phyloP scores from a whole-genome alignment of 2,329 filamentous ascomycete species.

The Zalaria obscura region DNA sequence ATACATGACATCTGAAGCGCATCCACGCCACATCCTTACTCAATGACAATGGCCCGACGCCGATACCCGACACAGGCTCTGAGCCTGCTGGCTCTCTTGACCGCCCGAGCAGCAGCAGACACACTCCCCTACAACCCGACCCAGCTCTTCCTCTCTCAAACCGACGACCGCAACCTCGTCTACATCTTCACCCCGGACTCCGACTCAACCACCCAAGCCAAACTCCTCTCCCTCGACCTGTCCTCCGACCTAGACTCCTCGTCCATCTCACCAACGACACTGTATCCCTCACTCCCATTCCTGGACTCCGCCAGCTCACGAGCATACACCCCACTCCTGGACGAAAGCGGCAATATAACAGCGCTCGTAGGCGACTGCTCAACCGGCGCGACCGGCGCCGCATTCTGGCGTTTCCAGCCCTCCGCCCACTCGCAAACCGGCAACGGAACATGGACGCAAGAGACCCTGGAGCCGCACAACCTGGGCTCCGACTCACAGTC shows the following conservation, averaged over 20 bases:
- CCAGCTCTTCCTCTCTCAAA: conserved; percentile 46
- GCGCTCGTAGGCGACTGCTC: conserved; percentile 65
- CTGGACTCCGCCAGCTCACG: conserved; percentile 33
- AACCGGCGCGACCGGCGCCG: conserved; percentile 31
- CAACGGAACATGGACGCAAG: conserved; percentile 42
- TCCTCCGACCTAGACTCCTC: conserved; percentile 40
- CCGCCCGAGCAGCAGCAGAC: conserved; percentile 8
- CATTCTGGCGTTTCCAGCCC: conserved; percentile 55
- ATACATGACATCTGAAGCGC: no score
- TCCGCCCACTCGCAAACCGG: conserved; percentile 25
- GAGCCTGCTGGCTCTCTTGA: conserved; percentile 2
- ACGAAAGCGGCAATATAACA: conserved; percentile 53
- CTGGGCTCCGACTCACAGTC: conserved; percentile 16
- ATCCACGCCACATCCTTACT: no score
- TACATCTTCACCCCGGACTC: conserved; percentile 55
- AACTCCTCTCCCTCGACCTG: conserved; percentile 53
- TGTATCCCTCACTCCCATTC: conserved; percentile 51
- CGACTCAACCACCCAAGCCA: conserved; percentile 27
- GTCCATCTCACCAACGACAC: conserved; percentile 26
- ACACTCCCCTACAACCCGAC: conserved; percentile 66
- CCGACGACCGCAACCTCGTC: conserved; percentile 29
- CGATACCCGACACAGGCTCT: conserved; percentile 1
- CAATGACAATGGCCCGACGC: conserved; percentile 1
- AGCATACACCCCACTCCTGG: conserved; percentile 54
- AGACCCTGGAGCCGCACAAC: conserved; percentile 21